Evolutionary conservation across 2,329 filamentous ascomycete genomes (phyloP), one percentile per base, ranked within the genome.

Genomic region (Keithomyces neogunnii): DNA sequence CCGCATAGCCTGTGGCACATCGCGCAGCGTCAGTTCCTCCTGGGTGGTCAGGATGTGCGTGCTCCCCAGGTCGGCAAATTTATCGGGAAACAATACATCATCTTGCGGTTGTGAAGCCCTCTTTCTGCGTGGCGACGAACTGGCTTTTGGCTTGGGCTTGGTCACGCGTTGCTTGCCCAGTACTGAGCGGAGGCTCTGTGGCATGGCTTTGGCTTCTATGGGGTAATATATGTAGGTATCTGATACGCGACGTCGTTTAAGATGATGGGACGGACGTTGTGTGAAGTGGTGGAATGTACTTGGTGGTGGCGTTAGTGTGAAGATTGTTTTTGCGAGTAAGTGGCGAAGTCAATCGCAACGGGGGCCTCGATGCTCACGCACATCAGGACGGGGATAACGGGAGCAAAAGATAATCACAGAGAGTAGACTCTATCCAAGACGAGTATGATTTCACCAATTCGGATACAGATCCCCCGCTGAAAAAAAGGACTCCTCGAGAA

Each of bases 1-100:
- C 48, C 76, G 71, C 62, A 89, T 81, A 28, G 82, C 81, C 62
- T 87, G 84, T 0, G 80, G 73, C 1, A 84, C 77, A 63, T 85
- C 81, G 48, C 78, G 73, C 4, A 86, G 74, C 31, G 71, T 74
- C 11, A 81, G 67, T 56, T 84, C 77, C 32, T 53, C 48, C 10
- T 32, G 36, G 33, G 73, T 69, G 10, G 75, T 74, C 1, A 88
- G 69, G 3, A 77, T 71, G 33, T 72, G 69, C 13, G 81, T 71
- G 8, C 81, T 67, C 9, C 84, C 85, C 11, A 71, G 64, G 58
- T 88, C 83, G 44, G 83, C 76, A 13, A 89, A 75, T 45, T 71
- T 74, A 48, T 69, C 62, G n/a, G 63, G 59, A 44, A 72, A 72
- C n/a, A 65, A 55, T 6, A 62, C 60, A 2, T 57, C 59, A 28